Evolutionary conservation across 2,329 filamentous ascomycete genomes (phyloP), one percentile per base, ranked within the genome.

Genomic region (Coccinonectria pachysandricola): DNA sequence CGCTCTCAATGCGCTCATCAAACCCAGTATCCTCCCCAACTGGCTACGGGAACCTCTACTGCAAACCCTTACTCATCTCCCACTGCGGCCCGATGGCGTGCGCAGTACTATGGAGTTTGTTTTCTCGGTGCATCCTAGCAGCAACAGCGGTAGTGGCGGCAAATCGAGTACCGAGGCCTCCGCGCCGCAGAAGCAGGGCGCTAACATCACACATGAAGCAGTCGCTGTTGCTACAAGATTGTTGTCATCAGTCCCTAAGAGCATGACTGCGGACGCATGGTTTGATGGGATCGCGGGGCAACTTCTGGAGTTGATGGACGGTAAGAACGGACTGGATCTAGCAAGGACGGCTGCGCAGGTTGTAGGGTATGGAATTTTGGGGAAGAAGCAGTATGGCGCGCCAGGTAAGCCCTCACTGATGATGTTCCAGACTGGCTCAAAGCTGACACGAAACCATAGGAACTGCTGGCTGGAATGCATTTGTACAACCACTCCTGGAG

Each of bases 71-170:
- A 72, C 75, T 2, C 47, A 62, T 8, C 45, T 83, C 7, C 78
- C 79, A 1, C 57, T 81, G 14, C 62, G 77, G 4, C 54, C 59
- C 3, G 65, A 72, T 34, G 79, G 79, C 11, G 74, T 84, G 9
- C 66, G 78, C 17, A 67, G 71, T 14, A 78, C 74, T 0, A 60
- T 83, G 34, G 78, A 83, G 44, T 83, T 83, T 43, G 62, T 84
- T 18, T 78, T 81, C 31, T 67, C 76, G 2, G 72, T 80, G 6
- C 77, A 81, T 34, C 70, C 77, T 0, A 64, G 68, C 34, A 62
- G 57, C 37, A 53, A 55, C 6, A 49, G 57, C 30, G 50, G 53
- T 7, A 10, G 17, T 10, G 10, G 17, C 17, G n/a, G n/a, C n/a
- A n/a, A n/a, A n/a, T n/a, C n/a, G 39, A 27, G 48, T 1, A 51